Evolutionary conservation across 208 protist genomes (phyloP).

Genomic region (Trypanosomatidae sp.): DNA sequence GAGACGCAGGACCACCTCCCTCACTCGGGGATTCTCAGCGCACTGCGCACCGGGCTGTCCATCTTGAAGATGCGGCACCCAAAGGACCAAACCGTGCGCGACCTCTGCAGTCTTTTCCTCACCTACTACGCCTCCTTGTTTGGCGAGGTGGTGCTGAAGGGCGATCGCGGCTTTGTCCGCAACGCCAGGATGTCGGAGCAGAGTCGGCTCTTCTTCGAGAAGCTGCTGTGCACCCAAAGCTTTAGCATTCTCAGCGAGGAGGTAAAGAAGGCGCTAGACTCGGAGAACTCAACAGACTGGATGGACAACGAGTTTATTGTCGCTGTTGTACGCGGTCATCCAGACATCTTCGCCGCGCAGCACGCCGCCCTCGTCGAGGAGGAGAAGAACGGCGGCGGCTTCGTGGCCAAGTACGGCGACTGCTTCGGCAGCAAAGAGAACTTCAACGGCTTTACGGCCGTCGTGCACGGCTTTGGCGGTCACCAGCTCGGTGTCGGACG

Average conservation of each 20-base stretch:
- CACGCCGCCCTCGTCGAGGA: conserved; percentile 55
- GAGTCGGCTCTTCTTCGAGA: conserved; percentile 48
- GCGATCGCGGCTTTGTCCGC: conserved; percentile 28
- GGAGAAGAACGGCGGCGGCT: conserved; percentile 64
- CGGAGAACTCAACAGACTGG: conserved; percentile 50
- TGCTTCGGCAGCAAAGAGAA: conserved; percentile 70
- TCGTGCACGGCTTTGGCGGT: conserved; percentile 69
- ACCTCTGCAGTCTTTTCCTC: conserved; percentile 79
- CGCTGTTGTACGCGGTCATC: conserved; percentile 57
- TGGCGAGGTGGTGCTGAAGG: conserved; percentile 57
- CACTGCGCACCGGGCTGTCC: conserved; percentile 58
- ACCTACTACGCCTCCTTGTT: conserved; percentile 80
- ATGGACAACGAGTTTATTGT: conserved; percentile 89
- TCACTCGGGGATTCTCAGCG: conserved; percentile 64
- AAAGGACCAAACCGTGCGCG: conserved; percentile 56
- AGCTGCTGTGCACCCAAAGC: conserved; percentile 64
- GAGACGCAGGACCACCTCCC: conserved; percentile 53
- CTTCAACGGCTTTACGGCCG: conserved; percentile 61
- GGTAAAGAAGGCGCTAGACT: conserved; percentile 46
- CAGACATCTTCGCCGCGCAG: conserved; percentile 43
- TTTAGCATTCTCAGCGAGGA: conserved; percentile 60
- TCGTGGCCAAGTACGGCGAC: conserved; percentile 50
- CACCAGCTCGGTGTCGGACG: conserved; percentile 41
- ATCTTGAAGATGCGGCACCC: conserved; percentile 55
- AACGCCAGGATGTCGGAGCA: conserved; percentile 15